Evolutionary conservation across 1,284 basidiomycete genomes (phyloP), one percentile per base, ranked within the genome.

Genomic region (Athelia psychrophila): DNA sequence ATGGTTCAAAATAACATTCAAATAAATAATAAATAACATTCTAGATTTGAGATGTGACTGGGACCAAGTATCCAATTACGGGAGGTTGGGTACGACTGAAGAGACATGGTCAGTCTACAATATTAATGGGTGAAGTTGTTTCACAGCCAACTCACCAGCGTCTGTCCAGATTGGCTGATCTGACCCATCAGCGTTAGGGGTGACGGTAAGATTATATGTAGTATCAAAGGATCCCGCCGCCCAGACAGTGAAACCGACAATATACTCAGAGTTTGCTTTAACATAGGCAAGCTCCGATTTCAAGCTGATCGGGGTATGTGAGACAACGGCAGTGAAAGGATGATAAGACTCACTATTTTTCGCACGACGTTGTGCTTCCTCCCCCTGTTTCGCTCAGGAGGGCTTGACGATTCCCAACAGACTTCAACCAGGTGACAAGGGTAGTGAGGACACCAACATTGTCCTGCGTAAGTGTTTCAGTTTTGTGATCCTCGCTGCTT

Each of bases 351-450:
- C 59, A 76, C 73, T 69, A 56, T 18, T 67, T 70, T 58, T 77
- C 71, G 65, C 78, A 80, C 56, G 74, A 77, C 3, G 69, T 58
- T 18, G 77, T 79, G 55, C 79, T 78, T 53, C 79, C 80, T 49
- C 79, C 81, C 30, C 82, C 81, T 27, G 80, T 81, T 66, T 84
- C 82, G 52, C 75, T 77, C 24, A 82, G 67, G 57, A 84, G 68
- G 2, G 80, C 81, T 60, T 81, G 78, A 44, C 81, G 73, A 60
- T 76, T 73, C 23, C 77, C 78, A 57, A 78, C 78, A 16, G 61
- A 48, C 54, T 76, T 60, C 35, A 84, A 68, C 70, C 74, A 83
- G 40, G 58, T 58, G 33, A 75, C 72, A 19, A 83, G 72, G 15
- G 70, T 72, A 35, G 68, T 66, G 51, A 81, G 62, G 9, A 77